These are phyloP conservation scores for Fagopyrum tataricum DNA, from an alignment of 148 eudicot genomes.

Conservation along the genomic window DNA sequence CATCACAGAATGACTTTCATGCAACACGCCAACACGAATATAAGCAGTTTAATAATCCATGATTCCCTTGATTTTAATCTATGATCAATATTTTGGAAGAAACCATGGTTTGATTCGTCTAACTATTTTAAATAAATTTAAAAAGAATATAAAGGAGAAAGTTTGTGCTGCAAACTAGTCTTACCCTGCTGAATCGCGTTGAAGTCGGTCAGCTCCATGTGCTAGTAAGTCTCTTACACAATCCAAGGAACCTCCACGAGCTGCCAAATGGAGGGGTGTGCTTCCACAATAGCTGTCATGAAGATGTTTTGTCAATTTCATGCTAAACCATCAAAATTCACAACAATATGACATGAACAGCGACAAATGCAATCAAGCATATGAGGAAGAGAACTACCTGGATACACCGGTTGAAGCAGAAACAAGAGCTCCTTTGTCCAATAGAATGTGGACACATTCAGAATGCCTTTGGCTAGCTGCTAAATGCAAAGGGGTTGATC, in stretches of 20 bases:
- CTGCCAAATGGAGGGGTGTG: conserved; percentile 27
- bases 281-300: conserved; percentile 23
- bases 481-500: conserved; percentile 26
- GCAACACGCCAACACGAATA: not conserved
- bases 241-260: conserved; percentile 29
- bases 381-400: conserved; percentile 9
- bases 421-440: conserved; percentile 26
- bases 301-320: not conserved
- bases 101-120: not conserved
- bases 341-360: not conserved
- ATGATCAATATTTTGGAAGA: not conserved
- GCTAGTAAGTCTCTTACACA: conserved; percentile 29
- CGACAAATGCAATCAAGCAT: not conserved
- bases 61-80: not conserved
- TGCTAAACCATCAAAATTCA: not conserved
- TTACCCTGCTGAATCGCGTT: conserved; percentile 29
- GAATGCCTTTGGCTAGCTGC: conserved; percentile 22
- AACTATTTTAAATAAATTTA: not conserved
- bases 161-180: not conserved
- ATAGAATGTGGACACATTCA: conserved; percentile 21
- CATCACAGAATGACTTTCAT: not conserved
- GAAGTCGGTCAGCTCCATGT: conserved; percentile 26
- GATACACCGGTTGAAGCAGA: conserved; percentile 23
- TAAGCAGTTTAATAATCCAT: not conserved
- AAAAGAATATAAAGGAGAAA: not conserved